Conservation (phyloP, 2,329 filamentous ascomycete genomes). For the Colletotrichum orchidophilum region DNA sequence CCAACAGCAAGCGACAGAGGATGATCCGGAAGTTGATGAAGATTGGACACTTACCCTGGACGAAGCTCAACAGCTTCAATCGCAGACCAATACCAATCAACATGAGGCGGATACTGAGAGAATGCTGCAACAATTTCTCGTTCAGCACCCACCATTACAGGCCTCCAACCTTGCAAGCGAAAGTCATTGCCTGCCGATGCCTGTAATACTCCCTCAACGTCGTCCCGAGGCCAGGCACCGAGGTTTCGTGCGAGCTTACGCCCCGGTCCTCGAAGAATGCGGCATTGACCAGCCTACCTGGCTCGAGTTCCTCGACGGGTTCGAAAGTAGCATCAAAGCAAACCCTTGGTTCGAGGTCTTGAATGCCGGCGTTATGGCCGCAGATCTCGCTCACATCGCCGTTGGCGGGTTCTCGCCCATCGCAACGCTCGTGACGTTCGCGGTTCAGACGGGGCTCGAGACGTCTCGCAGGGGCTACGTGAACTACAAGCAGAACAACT, state of each 20-base stretch:
- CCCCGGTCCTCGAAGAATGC: neutral
- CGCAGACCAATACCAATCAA: neutral
- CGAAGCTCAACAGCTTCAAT: neutral
- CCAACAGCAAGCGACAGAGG: neutral
- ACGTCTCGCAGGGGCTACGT: conserved; percentile 3
- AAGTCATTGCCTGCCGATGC: neutral
- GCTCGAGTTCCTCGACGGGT: neutral
- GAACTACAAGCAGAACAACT: conserved; percentile 4
- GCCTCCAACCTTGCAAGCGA: neutral
- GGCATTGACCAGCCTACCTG: neutral
- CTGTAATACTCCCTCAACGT: neutral
- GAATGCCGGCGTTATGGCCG: neutral
- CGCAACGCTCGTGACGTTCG: neutral
- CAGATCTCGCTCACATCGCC: neutral
- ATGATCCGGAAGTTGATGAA: neutral
- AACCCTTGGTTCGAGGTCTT: neutral
- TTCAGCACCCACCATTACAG: neutral
- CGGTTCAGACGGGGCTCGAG: neutral
- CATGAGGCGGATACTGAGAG: neutral
- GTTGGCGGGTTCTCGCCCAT: neutral
- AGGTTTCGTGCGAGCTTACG: conserved; percentile 6
- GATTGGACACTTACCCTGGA: neutral
- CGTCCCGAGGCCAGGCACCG: neutral
- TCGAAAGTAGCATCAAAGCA: neutral
- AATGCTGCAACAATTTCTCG: neutral